A percentile compares a stretch with the other conserved stretches of the same genome.
These are phyloP conservation scores for Solanum ossicruentum DNA, from an alignment of 257 asterid species.

Conservation along the genomic window DNA sequence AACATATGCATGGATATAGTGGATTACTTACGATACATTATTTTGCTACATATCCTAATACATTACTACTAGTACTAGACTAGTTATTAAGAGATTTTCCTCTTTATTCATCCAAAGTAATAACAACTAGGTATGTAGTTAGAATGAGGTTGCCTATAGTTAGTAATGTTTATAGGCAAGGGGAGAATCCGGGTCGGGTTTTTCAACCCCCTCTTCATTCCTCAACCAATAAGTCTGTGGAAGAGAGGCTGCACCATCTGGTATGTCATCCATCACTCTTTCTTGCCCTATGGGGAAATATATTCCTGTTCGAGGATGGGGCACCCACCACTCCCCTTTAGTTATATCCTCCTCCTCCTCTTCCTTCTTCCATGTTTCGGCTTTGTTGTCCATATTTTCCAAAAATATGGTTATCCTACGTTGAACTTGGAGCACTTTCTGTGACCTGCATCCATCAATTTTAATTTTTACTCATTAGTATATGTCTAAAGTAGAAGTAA, in stretches of 20 bases:
- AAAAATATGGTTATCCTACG: neutral
- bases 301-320: slow-evolving; percentile 40
- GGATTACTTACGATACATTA: neutral
- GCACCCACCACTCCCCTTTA: slow-evolving; percentile 15
- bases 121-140: neutral
- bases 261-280: slow-evolving; percentile 29
- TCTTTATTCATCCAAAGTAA: neutral
- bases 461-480: neutral
- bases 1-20: neutral
- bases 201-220: slow-evolving; percentile 31
- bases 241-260: slow-evolving; percentile 29
- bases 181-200: neutral
- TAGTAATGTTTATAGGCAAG: neutral
- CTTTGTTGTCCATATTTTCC: neutral
- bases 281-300: slow-evolving; percentile 43
- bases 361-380: neutral
- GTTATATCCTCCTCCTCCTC: neutral
- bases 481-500: neutral
- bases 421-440: neutral
- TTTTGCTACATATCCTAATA: neutral
- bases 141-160: neutral
- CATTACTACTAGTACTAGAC: neutral
- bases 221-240: slow-evolving; percentile 28
- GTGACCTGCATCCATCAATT: neutral
- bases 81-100: neutral